These are phyloP conservation scores for Cyclotella distinguenda DNA, from an alignment of 108 stramenopile genomes.

Conservation along the genomic window DNA sequence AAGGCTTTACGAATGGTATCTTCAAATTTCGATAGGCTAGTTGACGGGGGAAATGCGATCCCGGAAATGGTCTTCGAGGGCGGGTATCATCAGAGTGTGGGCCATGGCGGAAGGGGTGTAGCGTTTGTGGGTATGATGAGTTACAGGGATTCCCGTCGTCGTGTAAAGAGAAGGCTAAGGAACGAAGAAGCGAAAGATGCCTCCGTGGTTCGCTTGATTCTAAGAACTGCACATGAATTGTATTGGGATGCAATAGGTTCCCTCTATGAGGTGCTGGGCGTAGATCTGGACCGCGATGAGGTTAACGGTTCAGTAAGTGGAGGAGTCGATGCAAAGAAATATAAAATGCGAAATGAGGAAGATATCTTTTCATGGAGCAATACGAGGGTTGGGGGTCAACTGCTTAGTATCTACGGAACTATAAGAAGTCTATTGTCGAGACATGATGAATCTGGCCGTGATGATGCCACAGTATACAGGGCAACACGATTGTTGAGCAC, in stretches of 20 bases:
- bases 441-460: background rate
- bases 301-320: no score
- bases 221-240: constrained; percentile 10
- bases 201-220: background rate
- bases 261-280: constrained; percentile 18
- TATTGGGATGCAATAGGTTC: constrained; percentile 8
- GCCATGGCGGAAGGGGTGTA: background rate
- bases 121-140: background rate
- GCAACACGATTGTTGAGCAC: background rate
- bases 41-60: constrained; percentile 34
- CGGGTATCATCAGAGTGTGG: constrained; percentile 5
- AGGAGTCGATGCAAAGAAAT: background rate
- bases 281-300: constrained; percentile 12
- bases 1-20: constrained; percentile 41
- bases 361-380: constrained; percentile 43
- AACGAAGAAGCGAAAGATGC: background rate
- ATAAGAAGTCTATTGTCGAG: constrained; percentile 25
- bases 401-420: constrained; percentile 25
- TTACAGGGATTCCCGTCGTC: background rate
- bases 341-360: constrained; percentile 16
- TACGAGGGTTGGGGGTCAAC: constrained; percentile 27
- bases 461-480: background rate
- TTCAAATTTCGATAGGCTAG: constrained; percentile 21
- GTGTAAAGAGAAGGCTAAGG: background rate
- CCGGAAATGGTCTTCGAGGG: constrained; percentile 4